These are phyloP conservation scores for Canna indica DNA, from an alignment of 176 grass and related monocot species.

Conservation along the genomic window DNA sequence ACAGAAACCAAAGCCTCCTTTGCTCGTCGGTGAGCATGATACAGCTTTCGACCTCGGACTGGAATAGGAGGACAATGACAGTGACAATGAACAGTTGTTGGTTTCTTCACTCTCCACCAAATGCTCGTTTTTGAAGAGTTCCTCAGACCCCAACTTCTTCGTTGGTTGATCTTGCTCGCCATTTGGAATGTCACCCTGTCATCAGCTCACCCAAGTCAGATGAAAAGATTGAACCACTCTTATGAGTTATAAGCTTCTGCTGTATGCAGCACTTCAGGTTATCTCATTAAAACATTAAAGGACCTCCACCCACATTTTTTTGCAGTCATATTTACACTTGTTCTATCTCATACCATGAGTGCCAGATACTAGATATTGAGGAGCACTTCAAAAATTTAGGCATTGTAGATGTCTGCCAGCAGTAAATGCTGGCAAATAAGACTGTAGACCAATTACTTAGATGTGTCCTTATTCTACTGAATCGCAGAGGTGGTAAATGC, in stretches of 20 bases:
- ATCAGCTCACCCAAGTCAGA: background rate
- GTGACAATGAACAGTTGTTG: constrained; percentile 34
- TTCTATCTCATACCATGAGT: too few species aligned
- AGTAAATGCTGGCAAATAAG: background rate
- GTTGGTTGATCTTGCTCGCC: constrained; percentile 7
- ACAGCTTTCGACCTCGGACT: constrained; percentile 2
- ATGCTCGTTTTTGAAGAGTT: background rate
- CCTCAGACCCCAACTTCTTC: constrained; percentile 14
- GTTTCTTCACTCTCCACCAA: background rate
- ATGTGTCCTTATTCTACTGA: background rate
- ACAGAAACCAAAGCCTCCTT: constrained; percentile 49
- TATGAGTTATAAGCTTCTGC: too few species aligned
- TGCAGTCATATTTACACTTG: too few species aligned
- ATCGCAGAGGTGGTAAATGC: constrained; percentile 1
- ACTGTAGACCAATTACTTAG: background rate
- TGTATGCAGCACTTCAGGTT: too few species aligned
- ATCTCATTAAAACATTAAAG: too few species aligned
- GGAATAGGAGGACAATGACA: constrained; percentile 44
- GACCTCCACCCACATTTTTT: too few species aligned
- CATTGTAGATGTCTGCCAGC: background rate
- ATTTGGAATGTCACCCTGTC: constrained; percentile 31
- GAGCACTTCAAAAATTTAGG: background rate
- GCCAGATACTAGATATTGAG: too few species aligned
- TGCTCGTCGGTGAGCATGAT: constrained; percentile 35
- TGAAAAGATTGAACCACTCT: too few species aligned